Conservation (phyloP, 2,329 filamentous ascomycete genomes). For the Hymenoscyphus albidus region DNA sequence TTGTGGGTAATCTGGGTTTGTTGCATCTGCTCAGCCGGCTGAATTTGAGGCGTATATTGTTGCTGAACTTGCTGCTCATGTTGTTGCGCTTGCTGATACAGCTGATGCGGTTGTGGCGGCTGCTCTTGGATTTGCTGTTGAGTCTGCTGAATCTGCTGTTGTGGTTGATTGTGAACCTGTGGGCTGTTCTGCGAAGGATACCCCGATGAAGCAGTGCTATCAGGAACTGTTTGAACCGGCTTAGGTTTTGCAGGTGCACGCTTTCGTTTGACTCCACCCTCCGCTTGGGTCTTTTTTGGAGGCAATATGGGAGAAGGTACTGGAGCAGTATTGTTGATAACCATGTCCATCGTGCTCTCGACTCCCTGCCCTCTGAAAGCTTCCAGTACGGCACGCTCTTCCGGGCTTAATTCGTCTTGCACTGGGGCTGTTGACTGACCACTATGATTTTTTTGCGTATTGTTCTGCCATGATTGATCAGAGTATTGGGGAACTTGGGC, state of each 20-base stretch:
- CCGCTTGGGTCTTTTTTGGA: conserved; percentile 21
- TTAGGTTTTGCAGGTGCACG: conserved; percentile 30
- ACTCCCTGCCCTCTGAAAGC: conserved; percentile 29
- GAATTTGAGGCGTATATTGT: neutral
- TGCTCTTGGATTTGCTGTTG: conserved; percentile 5
- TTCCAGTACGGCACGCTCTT: conserved; percentile 34
- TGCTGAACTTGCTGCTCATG: conserved; percentile 15
- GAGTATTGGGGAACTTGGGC: conserved; percentile 22
- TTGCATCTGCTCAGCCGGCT: conserved; percentile 4
- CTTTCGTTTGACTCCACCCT: conserved; percentile 27
- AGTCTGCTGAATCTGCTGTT: conserved; percentile 6
- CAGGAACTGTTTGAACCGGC: conserved; percentile 10
- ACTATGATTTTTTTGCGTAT: conserved; percentile 16
- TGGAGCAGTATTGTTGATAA: conserved; percentile 14
- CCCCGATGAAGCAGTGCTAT: neutral
- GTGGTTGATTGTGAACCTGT: conserved; percentile 2
- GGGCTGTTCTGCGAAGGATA: conserved; percentile 4
- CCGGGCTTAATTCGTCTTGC: conserved; percentile 32
- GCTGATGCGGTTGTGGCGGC: neutral
- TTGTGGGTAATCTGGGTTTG: conserved; percentile 8
- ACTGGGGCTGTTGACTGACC: conserved; percentile 9
- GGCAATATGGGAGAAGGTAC: conserved; percentile 23
- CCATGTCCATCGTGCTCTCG: conserved; percentile 13
- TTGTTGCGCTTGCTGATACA: conserved; percentile 8
- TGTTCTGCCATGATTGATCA: conserved; percentile 27